These are phyloP conservation scores for Paramecium pentaurelia DNA, from an alignment of 73 alveolate species.

Conservation along the genomic window DNA sequence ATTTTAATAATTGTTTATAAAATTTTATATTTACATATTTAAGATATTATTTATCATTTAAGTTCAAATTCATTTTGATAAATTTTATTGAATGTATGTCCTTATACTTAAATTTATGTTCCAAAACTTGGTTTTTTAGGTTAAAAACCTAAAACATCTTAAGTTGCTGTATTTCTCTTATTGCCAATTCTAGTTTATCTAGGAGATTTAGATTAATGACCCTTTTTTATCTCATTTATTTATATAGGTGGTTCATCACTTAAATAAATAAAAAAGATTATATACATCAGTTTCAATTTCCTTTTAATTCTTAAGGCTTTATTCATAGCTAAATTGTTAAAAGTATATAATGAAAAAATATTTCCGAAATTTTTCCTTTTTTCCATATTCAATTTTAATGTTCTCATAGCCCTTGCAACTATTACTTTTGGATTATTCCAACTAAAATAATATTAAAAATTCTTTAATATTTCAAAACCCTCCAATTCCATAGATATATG, in stretches of 20 bases:
- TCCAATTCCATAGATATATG: constrained; percentile 24
- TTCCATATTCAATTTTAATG: not conserved
- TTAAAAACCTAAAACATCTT: not conserved
- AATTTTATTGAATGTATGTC: not conserved
- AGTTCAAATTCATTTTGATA: not conserved
- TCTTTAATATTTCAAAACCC: not conserved
- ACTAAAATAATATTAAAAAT: not conserved
- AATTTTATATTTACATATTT: not conserved
- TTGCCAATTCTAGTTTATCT: not conserved
- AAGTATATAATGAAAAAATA: constrained; percentile 1
- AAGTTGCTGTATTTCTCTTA: not conserved
- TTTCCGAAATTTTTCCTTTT: not conserved
- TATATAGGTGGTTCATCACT: not conserved
- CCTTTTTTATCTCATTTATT: not conserved
- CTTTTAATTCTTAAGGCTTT: constrained; percentile 2
- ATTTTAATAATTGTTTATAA: no score
- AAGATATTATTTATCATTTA: not conserved
- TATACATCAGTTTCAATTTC: not conserved
- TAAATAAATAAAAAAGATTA: not conserved
- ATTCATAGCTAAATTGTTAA: not conserved
- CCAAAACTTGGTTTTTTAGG: not conserved
- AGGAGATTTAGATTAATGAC: not conserved
- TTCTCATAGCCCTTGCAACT: not conserved
- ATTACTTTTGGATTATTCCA: not conserved
- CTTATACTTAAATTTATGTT: not conserved